These are phyloP conservation scores for Setaria viridis DNA, from an alignment of 202 grass and related monocot genomes.

Conservation along the genomic window DNA sequence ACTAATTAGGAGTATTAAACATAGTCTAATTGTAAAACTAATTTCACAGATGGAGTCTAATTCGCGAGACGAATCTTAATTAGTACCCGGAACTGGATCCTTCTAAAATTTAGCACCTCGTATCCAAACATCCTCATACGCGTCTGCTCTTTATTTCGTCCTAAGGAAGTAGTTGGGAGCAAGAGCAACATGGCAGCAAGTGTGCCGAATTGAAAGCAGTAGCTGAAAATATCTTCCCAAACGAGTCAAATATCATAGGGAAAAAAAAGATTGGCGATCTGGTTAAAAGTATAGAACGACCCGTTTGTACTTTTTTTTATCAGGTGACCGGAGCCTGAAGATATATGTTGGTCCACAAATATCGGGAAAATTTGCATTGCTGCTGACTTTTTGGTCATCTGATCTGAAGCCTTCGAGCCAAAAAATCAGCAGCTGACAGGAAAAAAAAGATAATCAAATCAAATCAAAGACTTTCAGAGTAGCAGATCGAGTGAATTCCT, in stretches of 20 bases:
- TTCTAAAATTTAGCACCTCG: no score
- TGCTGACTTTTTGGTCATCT: not conserved
- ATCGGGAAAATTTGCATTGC: not conserved
- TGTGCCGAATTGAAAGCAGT: not conserved
- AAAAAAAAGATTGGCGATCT: not conserved
- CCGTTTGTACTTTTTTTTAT: not conserved
- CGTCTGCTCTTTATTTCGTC: slow-evolving; percentile 13
- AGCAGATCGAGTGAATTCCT: not conserved
- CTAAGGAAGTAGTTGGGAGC: not conserved
- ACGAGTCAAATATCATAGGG: slow-evolving; percentile 1
- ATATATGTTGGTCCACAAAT: not conserved
- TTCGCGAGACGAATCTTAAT: no score
- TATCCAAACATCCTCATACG: no score
- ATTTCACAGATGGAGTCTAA: no score
- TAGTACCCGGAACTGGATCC: no score
- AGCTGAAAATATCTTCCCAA: slow-evolving; percentile 33
- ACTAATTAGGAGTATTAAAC: no score
- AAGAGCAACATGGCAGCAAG: not conserved
- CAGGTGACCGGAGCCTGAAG: not conserved
- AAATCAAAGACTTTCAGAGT: not conserved
- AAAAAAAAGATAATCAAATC: not conserved
- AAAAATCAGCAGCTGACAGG: not conserved
- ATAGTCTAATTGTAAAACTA: no score
- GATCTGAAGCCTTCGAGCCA: not conserved
- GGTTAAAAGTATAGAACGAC: not conserved